Percentiles rank a stretch among this genome's conserved stretches.
Conservation (phyloP, 345 rosid species). For the Gossypium anomalum region DNA sequence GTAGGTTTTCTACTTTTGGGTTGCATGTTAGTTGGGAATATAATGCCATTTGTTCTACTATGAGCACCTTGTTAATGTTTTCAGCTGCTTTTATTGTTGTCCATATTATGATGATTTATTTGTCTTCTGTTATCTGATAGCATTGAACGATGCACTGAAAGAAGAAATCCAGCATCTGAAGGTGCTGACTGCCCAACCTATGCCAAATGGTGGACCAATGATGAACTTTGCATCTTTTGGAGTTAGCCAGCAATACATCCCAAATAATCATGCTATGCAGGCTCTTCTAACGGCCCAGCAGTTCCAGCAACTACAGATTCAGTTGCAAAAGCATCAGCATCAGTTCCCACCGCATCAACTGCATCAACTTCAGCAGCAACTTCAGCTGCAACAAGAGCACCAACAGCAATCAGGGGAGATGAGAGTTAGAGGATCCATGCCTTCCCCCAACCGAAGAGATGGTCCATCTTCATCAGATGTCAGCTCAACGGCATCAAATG, state of each 20-base stretch:
- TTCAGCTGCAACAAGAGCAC: conserved; percentile 17
- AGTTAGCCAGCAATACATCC: conserved; percentile 56
- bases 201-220: conserved; percentile 60
- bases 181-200: conserved; percentile 58
- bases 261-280: conserved; percentile 64
- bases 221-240: conserved; percentile 61
- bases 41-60: background rate
- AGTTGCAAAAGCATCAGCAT: conserved; percentile 60
- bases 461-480: conserved; percentile 29
- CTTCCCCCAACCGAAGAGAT: conserved; percentile 55
- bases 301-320: conserved; percentile 90
- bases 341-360: conserved; percentile 50
- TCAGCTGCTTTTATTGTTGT: background rate
- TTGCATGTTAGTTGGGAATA: background rate
- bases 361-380: conserved; percentile 51
- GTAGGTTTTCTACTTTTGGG: background rate
- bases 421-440: conserved; percentile 44
- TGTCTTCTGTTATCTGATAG: conserved; percentile 29
- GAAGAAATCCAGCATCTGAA: conserved; percentile 97
- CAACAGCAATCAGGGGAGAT: conserved; percentile 43
- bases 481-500: conserved; percentile 27
- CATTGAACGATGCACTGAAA: conserved; percentile 77
- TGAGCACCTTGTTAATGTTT: background rate
- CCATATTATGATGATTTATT: background rate
- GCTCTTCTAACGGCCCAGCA: conserved; percentile 72